These are phyloP conservation scores for Datura wrightii DNA, from an alignment of 257 asterid species.

Conservation along the genomic window DNA sequence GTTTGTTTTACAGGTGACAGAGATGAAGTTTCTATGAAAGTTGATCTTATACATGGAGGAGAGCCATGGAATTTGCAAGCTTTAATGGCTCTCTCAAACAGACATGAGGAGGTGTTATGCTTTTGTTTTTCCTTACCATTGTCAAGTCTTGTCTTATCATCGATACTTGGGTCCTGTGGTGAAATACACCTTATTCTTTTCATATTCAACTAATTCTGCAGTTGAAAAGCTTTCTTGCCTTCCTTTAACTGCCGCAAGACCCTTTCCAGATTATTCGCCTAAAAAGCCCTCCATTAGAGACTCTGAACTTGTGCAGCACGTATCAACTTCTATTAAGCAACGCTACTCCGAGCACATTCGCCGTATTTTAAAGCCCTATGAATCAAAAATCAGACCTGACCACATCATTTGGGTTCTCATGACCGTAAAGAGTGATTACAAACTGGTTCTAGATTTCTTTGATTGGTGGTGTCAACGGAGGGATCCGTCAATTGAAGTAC, in stretches of 20 bases:
- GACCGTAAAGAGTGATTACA: slow-evolving; percentile 70
- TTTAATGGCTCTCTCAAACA: slow-evolving; percentile 60
- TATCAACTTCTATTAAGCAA: slow-evolving; percentile 78
- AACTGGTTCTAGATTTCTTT: slow-evolving; percentile 64
- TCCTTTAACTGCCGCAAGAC: slow-evolving; percentile 46
- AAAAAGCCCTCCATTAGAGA: slow-evolving; percentile 78
- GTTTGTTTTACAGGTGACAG: slow-evolving; percentile 49
- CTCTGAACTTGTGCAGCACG: slow-evolving; percentile 65
- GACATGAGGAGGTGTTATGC: slow-evolving; percentile 68
- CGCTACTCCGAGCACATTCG: slow-evolving; percentile 65
- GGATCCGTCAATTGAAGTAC: slow-evolving; percentile 80
- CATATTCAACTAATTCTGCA: slow-evolving; percentile 42
- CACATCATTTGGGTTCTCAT: slow-evolving; percentile 90
- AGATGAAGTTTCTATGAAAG: slow-evolving; percentile 36
- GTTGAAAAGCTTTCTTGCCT: slow-evolving; percentile 41
- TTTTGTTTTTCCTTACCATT: slow-evolving; percentile 47
- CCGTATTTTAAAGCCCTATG: slow-evolving; percentile 65
- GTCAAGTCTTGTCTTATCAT: slow-evolving; percentile 43
- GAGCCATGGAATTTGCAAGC: slow-evolving; percentile 36
- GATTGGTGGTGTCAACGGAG: slow-evolving; percentile 80
- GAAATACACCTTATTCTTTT: slow-evolving; percentile 40
- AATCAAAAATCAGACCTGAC: slow-evolving; percentile 74
- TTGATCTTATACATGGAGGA: slow-evolving; percentile 42
- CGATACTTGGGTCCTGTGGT: slow-evolving; percentile 41
- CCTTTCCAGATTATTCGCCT: slow-evolving; percentile 87